Evolutionary conservation across 805 yeast species (phyloP), one percentile per base, ranked within the genome.

Genomic region (Wickerhamomyces xylosicus): DNA sequence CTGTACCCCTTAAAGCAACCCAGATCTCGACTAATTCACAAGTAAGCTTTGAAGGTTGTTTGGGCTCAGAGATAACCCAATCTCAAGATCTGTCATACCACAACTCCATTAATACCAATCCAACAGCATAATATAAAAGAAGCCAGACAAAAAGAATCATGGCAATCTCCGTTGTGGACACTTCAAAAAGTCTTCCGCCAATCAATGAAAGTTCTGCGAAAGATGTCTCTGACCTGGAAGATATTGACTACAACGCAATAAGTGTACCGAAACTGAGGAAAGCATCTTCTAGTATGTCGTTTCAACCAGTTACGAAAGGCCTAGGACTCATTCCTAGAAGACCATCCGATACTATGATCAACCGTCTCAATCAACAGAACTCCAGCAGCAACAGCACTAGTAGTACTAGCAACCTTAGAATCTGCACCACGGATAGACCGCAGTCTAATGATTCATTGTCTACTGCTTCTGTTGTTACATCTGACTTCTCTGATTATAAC

Each of bases 401-500:
- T 7, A 21, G 10, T 10, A 21, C 6, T 10, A 21, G 9, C 25
- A 21, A 21, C 25, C 25, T 21, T 7, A 21, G 10, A 10, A 10
- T 21, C 25, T 21, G 25, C 29, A 25, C 14, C n/a, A 18, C 36
- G 22, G 29, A 19, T 39, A 46, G 58, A 43, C 58, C 58, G 1
- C 53, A 51, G 5, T 54, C 58, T 8, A 49, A 54, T 38, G 58
- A 54, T 40, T 52, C 57, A 3, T 48, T 54, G 13, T 39, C 45
- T 7, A 43, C 47, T 31, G 38, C 54, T 4, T 41, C 31, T 9
- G 14, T 4, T 25, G 14, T 25, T 25, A 44, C 42, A 11, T 52
- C 56, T 1, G 54, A 51, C 15, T 47, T 36, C 32, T 34, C n/a
- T 5, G 8, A 39, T 11, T 47, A 46, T n/a, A 47, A 40, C 14